Evolutionary conservation across 768 basidiomycete genomes (phyloP).

Genomic region (Tephrocybe sp.): DNA sequence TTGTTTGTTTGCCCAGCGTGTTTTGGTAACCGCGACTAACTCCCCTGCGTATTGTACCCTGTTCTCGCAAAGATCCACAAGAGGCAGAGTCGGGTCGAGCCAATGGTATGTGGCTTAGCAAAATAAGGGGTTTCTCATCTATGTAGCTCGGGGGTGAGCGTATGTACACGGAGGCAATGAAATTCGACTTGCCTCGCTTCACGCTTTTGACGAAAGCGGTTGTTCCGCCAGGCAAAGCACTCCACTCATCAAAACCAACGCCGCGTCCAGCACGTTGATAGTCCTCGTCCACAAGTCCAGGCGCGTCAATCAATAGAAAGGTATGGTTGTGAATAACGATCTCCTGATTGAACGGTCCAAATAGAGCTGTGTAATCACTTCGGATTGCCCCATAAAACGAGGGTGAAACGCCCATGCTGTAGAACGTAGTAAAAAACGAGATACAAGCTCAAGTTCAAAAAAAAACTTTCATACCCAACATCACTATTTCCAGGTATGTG

Average conservation of each 20-base stretch:
- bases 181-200: slow-evolving; percentile 36
- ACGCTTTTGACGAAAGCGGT: slow-evolving; percentile 59
- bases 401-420: slow-evolving; percentile 55
- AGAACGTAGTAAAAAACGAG: slow-evolving; percentile 1
- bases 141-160: slow-evolving; percentile 4
- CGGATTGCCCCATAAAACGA: slow-evolving; percentile 55
- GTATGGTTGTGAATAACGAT: slow-evolving; percentile 68
- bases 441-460: neutral
- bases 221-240: slow-evolving; percentile 50
- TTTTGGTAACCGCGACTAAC: slow-evolving; percentile 84
- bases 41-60: slow-evolving; percentile 67
- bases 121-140: slow-evolving; percentile 51
- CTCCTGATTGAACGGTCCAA: slow-evolving; percentile 69
- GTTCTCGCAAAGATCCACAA: slow-evolving; percentile 80
- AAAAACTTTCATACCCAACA: slow-evolving; percentile 47
- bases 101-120: slow-evolving; percentile 88
- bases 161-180: neutral
- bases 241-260: slow-evolving; percentile 55
- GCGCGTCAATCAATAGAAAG: slow-evolving; percentile 71
- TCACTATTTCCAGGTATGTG: slow-evolving; percentile 85
- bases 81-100: slow-evolving; percentile 68
- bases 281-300: slow-evolving; percentile 83
- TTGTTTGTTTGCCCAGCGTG: slow-evolving; percentile 78
- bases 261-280: slow-evolving; percentile 59
- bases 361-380: slow-evolving; percentile 55